phyloP scores from a whole-genome alignment of 2,329 filamentous ascomycete species.

The Penicillium sp. region DNA sequence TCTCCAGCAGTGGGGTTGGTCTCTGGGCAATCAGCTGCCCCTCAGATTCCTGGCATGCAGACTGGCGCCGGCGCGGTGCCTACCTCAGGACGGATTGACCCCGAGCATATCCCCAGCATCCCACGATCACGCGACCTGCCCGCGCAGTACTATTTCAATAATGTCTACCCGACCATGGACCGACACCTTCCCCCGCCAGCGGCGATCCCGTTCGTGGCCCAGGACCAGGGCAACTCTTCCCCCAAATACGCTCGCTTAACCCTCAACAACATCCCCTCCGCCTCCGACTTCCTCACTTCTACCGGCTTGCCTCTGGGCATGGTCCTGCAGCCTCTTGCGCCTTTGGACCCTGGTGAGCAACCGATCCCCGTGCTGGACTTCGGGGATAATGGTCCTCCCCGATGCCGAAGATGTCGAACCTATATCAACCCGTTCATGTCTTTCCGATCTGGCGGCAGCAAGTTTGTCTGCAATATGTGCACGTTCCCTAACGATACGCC shows the following conservation, averaged over 20 bases:
- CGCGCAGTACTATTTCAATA: slow-evolving; percentile 79
- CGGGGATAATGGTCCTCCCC: slow-evolving; percentile 83
- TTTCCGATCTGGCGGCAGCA: slow-evolving; percentile 90
- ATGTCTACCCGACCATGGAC: slow-evolving; percentile 95
- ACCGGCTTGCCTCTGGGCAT: slow-evolving; percentile 86
- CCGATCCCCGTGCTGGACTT: slow-evolving; percentile 93
- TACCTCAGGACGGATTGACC: slow-evolving; percentile 75
- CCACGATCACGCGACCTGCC: slow-evolving; percentile 79
- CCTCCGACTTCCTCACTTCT: slow-evolving; percentile 73
- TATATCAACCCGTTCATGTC: slow-evolving; percentile 99
- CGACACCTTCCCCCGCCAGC: slow-evolving; percentile 88
- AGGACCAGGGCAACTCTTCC: slow-evolving; percentile 93
- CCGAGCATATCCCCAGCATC: slow-evolving; percentile 90
- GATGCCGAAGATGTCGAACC: slow-evolving; percentile 87
- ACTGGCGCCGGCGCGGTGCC: slow-evolving; percentile 58
- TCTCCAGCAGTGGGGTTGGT: slow-evolving; percentile 31
- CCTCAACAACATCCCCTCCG: slow-evolving; percentile 87
- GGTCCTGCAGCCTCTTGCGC: slow-evolving; percentile 82
- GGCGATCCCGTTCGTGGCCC: slow-evolving; percentile 85
- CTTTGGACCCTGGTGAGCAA: slow-evolving; percentile 78
- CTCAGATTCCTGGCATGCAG: slow-evolving; percentile 33
- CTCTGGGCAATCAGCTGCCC: slow-evolving; percentile 22
- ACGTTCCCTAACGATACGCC: slow-evolving; percentile 95
- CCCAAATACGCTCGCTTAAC: slow-evolving; percentile 91
- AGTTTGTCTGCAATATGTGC: slow-evolving; percentile 97